phyloP scores from a whole-genome alignment of 257 asterid genomes.

The Petunia axillaris region DNA sequence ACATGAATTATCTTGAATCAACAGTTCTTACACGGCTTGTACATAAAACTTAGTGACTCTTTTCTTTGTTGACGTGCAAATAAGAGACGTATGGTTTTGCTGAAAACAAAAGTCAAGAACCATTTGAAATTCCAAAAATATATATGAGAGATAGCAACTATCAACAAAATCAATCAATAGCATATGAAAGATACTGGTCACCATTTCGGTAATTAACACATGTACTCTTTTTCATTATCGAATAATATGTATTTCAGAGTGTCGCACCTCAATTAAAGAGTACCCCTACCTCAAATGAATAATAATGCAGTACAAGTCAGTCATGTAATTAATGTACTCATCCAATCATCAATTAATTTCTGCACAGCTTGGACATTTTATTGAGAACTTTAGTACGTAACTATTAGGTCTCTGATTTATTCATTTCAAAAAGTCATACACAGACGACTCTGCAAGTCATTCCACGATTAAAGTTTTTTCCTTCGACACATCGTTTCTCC shows the following conservation, averaged over 20 bases:
- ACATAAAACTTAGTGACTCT: no score
- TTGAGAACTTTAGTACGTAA: background rate
- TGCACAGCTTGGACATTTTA: background rate
- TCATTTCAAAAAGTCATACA: no score
- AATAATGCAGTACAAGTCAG: background rate
- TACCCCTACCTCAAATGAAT: background rate
- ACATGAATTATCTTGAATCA: no score
- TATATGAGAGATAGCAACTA: no score
- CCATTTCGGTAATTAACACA: background rate
- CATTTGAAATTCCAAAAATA: no score
- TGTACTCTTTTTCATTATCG: background rate
- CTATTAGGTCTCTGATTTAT: background rate
- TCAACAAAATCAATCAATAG: background rate
- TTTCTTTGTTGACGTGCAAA: no score
- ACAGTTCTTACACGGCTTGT: no score
- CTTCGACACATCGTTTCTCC: no score
- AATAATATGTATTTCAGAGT: background rate
- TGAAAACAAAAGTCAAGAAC: no score
- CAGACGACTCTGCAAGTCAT: no score
- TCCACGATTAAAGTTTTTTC: no score
- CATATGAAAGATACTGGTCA: background rate
- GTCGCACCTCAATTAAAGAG: background rate
- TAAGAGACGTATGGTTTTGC: no score
- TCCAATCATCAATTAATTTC: background rate
- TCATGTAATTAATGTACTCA: background rate